These are phyloP conservation scores for Hortaea sp. DNA, from an alignment of 2,329 filamentous ascomycete species.

Conservation along the genomic window DNA sequence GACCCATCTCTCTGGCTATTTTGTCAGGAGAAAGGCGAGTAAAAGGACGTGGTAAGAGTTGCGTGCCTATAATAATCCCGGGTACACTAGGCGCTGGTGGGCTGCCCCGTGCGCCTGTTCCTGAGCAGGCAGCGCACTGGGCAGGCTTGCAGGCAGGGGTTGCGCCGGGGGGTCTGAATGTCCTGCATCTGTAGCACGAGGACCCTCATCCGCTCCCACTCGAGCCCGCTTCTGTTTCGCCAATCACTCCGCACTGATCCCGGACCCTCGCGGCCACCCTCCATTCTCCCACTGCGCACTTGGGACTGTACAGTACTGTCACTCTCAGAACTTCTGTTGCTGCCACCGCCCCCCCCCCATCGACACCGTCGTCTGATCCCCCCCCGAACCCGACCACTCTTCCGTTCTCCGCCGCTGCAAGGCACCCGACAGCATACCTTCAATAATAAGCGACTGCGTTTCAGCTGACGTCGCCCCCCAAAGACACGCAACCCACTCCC, in stretches of 20 bases:
- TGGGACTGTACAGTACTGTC: background rate
- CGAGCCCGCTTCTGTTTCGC: background rate
- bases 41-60: too few relatives aligned
- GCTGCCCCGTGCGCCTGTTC: background rate
- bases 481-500: background rate
- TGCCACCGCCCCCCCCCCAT: background rate
- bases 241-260: background rate
- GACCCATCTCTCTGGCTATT: too few relatives aligned
- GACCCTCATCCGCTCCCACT: background rate
- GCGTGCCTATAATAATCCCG: too few relatives aligned
- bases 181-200: background rate
- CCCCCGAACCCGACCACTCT: background rate
- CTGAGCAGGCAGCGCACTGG: background rate
- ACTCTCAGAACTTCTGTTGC: background rate
- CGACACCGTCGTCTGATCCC: too few relatives aligned
- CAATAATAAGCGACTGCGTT: background rate
- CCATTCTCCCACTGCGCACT: too few relatives aligned
- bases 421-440: too few relatives aligned
- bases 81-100: too few relatives aligned
- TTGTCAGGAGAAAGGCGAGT: too few relatives aligned
- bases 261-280: background rate
- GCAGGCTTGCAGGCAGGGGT: background rate
- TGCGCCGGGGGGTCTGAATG: background rate
- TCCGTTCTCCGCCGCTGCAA: background rate
- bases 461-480: background rate